Percentiles rank a stretch among this genome's conserved stretches.
Conservation (phyloP, 1,139 yeast genomes). For the Saccharomyces hybrid region DNA sequence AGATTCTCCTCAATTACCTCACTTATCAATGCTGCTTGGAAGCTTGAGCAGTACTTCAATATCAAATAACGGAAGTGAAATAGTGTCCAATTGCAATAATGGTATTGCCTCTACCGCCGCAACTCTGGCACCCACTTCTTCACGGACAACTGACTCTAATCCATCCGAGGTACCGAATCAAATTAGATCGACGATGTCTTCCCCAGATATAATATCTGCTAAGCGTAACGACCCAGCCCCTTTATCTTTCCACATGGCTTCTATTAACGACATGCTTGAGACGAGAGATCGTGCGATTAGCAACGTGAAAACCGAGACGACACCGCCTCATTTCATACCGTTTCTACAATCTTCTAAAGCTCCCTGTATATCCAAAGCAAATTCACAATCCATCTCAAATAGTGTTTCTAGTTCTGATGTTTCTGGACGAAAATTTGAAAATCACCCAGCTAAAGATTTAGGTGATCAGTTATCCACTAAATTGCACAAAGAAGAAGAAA, state of each 20-base stretch:
- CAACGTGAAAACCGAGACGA: conserved; percentile 7
- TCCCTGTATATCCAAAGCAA: not conserved
- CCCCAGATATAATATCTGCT: conserved; percentile 5
- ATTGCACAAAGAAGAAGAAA: conserved; percentile 35
- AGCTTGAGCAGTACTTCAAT: not conserved
- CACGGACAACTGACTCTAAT: not conserved
- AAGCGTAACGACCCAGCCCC: conserved; percentile 2
- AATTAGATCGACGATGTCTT: conserved; percentile 3
- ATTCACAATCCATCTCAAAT: not conserved
- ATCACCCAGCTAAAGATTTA: not conserved
- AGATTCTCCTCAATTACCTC: conserved; percentile 4
- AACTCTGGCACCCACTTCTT: not conserved
- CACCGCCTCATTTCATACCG: not conserved
- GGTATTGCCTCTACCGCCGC: not conserved
- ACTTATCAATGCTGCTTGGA: conserved; percentile 7
- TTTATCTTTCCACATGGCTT: conserved; percentile 5
- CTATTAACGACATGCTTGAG: conserved; percentile 6
- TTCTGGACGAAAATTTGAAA: not conserved
- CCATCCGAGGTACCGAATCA: conserved; percentile 1
- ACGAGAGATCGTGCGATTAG: conserved; percentile 11
- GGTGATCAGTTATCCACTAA: not conserved
- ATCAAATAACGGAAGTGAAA: not conserved
- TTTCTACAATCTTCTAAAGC: not conserved
- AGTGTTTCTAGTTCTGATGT: not conserved
- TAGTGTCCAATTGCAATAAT: not conserved